Evolutionary conservation across 192 early-diverging fungal genomes (phyloP).

Genomic region (Obelidium mucronatum): DNA sequence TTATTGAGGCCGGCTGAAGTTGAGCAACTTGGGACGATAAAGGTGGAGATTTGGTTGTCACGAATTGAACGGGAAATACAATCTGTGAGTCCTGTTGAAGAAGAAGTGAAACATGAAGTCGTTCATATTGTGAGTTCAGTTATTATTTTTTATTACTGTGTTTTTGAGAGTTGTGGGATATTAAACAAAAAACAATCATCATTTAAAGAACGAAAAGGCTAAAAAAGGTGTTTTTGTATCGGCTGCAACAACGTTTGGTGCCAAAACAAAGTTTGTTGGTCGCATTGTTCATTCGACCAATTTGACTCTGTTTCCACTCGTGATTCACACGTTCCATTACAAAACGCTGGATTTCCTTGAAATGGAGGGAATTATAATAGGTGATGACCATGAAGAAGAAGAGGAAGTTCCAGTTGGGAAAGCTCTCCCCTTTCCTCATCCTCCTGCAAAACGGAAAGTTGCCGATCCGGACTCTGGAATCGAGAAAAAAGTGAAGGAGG

Average conservation of each 20-base stretch:
- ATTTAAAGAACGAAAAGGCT: slow-evolving; percentile 15
- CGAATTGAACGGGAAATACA: too few relatives aligned
- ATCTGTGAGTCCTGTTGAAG: too few relatives aligned
- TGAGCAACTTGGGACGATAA: slow-evolving; percentile 4
- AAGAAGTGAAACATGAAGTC: not conserved
- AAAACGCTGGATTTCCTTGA: slow-evolving; percentile 14
- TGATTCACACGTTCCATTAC: slow-evolving; percentile 15
- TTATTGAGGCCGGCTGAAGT: not conserved
- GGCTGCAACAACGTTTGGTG: not conserved
- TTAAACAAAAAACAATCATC: too few relatives aligned
- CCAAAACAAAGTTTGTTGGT: not conserved
- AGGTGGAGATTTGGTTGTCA: slow-evolving; percentile 5
- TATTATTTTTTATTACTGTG: not conserved
- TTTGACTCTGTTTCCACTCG: not conserved
- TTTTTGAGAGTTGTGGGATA: not conserved
- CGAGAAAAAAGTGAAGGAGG: not conserved
- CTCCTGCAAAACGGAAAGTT: not conserved
- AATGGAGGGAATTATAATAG: slow-evolving; percentile 15
- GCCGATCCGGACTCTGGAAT: not conserved
- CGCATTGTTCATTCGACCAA: not conserved
- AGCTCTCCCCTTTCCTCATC: too few relatives aligned
- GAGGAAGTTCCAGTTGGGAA: too few relatives aligned
- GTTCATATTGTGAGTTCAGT: not conserved
- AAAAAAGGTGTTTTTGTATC: slow-evolving; percentile 28
- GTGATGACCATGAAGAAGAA: too few relatives aligned